Evolutionary conservation across 345 rosid species (phyloP).

Genomic region (Camelina laxa): DNA sequence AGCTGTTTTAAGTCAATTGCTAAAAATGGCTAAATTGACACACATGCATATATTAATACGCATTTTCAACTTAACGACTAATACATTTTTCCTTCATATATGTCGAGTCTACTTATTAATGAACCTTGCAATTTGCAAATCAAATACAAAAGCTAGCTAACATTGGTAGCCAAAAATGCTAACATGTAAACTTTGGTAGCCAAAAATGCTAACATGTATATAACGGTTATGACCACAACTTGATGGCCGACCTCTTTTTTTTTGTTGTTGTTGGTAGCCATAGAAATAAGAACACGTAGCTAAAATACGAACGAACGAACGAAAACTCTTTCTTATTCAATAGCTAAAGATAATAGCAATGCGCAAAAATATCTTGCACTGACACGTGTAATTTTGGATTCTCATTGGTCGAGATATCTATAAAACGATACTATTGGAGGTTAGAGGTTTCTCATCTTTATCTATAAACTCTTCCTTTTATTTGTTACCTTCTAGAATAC

Average conservation of each 20-base stretch:
- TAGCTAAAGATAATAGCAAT: conserved; percentile 7
- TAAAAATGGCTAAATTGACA: not conserved
- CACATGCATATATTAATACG: not conserved
- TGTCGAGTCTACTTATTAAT: not conserved
- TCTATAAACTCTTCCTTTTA: not conserved
- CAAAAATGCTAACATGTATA: conserved; percentile 19
- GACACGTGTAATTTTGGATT: conserved; percentile 10
- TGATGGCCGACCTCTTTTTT: conserved; percentile 41
- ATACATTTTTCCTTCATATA: not conserved
- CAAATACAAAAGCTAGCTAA: not conserved
- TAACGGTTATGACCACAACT: conserved; percentile 30
- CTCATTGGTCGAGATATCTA: conserved; percentile 1
- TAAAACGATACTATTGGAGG: conserved; percentile 13
- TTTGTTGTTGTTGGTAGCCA: not conserved
- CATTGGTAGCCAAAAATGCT: conserved; percentile 1
- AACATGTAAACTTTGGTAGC: conserved; percentile 5
- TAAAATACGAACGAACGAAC: not conserved
- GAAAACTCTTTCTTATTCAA: conserved; percentile 2
- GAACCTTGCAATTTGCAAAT: not conserved
- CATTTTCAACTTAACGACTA: not conserved
- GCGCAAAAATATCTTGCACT: conserved; percentile 2
- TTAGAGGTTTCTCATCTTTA: conserved; percentile 30
- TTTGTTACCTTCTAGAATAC: not conserved
- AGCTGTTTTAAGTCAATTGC: not conserved
- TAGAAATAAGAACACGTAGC: conserved; percentile 24